These are phyloP conservation scores for Scheffersomyces quercinus DNA, from an alignment of 1,139 yeast genomes.

Conservation along the genomic window DNA sequence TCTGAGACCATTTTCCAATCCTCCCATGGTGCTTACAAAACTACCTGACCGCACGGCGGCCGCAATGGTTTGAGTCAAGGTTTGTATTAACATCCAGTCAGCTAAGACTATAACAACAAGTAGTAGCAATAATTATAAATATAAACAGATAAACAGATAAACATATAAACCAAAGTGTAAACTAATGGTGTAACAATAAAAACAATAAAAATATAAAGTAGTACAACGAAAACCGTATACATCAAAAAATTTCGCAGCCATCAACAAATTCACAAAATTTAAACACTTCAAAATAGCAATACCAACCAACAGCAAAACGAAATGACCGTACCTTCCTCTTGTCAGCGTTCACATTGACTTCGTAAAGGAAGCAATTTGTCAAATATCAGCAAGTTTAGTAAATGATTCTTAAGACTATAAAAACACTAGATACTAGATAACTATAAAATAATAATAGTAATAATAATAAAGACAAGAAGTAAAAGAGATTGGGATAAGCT, in stretches of 20 bases:
- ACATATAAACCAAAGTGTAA: too few relatives aligned
- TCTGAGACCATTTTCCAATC: too few relatives aligned
- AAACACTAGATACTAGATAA: neutral
- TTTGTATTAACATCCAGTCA: too few relatives aligned
- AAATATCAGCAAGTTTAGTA: neutral
- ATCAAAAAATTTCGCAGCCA: slow-evolving; percentile 11
- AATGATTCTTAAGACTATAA: slow-evolving; percentile 1
- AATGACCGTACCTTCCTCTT: neutral
- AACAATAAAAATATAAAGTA: too few relatives aligned
- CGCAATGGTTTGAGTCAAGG: too few relatives aligned
- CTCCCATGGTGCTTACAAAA: too few relatives aligned
- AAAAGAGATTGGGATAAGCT: slow-evolving; percentile 6
- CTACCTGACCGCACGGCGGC: too few relatives aligned
- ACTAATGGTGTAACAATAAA: too few relatives aligned
- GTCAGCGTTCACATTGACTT: neutral
- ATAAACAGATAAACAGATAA: too few relatives aligned
- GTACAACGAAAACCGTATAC: neutral
- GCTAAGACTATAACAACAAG: too few relatives aligned
- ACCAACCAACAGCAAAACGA: slow-evolving; percentile 1
- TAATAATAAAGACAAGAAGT: slow-evolving; percentile 16
- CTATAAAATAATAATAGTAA: neutral
- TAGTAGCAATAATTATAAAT: too few relatives aligned
- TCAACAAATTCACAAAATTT: slow-evolving; percentile 1
- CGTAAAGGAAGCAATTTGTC: neutral
- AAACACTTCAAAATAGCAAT: slow-evolving; percentile 2